phyloP scores from a whole-genome alignment of 345 rosid genomes.

The Brassica nigra region DNA sequence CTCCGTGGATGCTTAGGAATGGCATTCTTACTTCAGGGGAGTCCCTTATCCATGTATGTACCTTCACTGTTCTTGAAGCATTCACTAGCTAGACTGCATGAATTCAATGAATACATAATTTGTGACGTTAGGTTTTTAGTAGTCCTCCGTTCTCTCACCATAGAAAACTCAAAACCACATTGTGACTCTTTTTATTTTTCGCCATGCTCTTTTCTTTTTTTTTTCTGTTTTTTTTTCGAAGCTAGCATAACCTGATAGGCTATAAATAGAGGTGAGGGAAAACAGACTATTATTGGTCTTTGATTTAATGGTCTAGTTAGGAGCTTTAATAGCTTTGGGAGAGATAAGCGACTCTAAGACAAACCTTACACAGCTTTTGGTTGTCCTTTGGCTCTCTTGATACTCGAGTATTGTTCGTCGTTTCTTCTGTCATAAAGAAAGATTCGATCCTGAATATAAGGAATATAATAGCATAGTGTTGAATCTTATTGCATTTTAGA shows the following conservation, averaged over 20 bases:
- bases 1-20: slow-evolving; percentile 88
- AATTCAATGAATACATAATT: slow-evolving; percentile 3
- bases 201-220: too few species aligned
- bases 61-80: slow-evolving; percentile 16
- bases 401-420: neutral
- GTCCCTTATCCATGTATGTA: slow-evolving; percentile 84
- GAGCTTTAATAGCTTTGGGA: neutral
- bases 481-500: slow-evolving; percentile 17
- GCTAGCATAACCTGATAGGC: slow-evolving; percentile 2
- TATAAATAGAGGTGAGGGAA: neutral
- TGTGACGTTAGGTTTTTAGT: slow-evolving; percentile 1
- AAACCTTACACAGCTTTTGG: slow-evolving; percentile 3
- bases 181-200: too few species aligned
- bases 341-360: neutral
- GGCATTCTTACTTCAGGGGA: slow-evolving; percentile 76
- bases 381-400: slow-evolving; percentile 1
- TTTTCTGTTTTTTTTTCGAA: too few species aligned
- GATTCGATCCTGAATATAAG: neutral
- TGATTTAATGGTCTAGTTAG: neutral
- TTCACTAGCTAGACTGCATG: neutral
- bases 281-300: neutral
- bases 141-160: too few species aligned
- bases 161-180: too few species aligned
- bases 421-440: neutral
- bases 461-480: neutral